Conservation (phyloP, 176 grass and related monocot species). For the Guadua angustifolia region DNA sequence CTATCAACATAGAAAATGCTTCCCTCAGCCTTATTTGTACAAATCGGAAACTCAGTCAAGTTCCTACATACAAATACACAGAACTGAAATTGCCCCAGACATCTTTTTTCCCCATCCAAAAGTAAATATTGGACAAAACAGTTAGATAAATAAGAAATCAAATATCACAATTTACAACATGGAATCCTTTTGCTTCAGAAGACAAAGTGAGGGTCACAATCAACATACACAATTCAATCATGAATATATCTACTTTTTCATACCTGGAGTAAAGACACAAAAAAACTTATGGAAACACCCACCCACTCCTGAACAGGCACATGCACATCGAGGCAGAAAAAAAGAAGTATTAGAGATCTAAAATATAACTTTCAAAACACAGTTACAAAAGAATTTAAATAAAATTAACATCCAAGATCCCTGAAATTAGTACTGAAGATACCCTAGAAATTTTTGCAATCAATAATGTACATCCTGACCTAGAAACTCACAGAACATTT, state of each 20-base stretch:
- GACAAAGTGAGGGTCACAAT: conserved; percentile 14
- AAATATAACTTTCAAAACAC: conserved; percentile 55
- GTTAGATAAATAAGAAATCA: background rate
- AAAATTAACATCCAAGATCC: conserved; percentile 53
- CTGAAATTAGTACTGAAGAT: conserved; percentile 72
- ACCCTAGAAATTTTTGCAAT: conserved; percentile 71
- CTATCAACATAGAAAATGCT: conserved; percentile 14
- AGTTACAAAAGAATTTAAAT: conserved; percentile 76
- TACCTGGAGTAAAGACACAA: conserved; percentile 18
- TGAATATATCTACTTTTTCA: conserved; percentile 24
- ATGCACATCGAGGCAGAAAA: background rate
- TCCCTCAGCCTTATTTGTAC: background rate
- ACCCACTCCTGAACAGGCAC: conserved; percentile 1
- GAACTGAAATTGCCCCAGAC: background rate
- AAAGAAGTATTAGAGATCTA: conserved; percentile 47
- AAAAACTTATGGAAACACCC: background rate
- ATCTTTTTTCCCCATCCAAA: background rate
- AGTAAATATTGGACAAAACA: conserved; percentile 5
- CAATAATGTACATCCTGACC: conserved; percentile 70
- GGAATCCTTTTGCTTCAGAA: conserved; percentile 15
- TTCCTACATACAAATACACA: background rate
- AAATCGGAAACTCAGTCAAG: background rate
- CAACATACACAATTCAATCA: background rate
- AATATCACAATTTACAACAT: background rate
- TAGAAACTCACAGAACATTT: conserved; percentile 73